phyloP scores from a whole-genome alignment of 257 asterid genomes.

The Osmanthus fragrans region DNA sequence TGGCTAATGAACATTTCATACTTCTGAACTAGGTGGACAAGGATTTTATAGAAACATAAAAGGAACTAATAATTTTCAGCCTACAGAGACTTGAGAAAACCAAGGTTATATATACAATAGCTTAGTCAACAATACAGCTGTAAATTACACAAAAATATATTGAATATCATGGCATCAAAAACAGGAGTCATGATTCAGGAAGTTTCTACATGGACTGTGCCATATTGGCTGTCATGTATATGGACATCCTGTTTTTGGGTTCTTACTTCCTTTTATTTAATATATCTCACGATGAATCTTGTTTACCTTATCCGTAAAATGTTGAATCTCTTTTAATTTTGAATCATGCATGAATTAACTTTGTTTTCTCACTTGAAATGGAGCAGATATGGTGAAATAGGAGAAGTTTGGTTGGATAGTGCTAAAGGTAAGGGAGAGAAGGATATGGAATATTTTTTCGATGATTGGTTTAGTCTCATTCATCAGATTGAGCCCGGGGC shows the following conservation, averaged over 20 bases:
- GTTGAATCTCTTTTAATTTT: constrained; percentile 2
- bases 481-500: constrained; percentile 86
- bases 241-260: constrained; percentile 2
- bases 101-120: background rate
- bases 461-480: constrained; percentile 76
- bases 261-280: too few relatives aligned
- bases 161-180: background rate
- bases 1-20: background rate
- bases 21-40: background rate
- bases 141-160: background rate
- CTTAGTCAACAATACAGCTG: background rate
- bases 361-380: constrained; percentile 12
- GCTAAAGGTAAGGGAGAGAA: constrained; percentile 93
- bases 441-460: constrained; percentile 88
- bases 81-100: background rate
- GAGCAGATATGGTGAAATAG: constrained; percentile 73
- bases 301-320: background rate
- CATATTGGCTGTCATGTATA: background rate
- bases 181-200: background rate
- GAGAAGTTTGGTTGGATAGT: constrained; percentile 78
- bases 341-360: background rate
- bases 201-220: background rate
- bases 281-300: background rate
- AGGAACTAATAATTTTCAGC: background rate
- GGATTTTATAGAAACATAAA: background rate